Conservation (phyloP, 345 rosid genomes). For the Brassica cretica region DNA sequence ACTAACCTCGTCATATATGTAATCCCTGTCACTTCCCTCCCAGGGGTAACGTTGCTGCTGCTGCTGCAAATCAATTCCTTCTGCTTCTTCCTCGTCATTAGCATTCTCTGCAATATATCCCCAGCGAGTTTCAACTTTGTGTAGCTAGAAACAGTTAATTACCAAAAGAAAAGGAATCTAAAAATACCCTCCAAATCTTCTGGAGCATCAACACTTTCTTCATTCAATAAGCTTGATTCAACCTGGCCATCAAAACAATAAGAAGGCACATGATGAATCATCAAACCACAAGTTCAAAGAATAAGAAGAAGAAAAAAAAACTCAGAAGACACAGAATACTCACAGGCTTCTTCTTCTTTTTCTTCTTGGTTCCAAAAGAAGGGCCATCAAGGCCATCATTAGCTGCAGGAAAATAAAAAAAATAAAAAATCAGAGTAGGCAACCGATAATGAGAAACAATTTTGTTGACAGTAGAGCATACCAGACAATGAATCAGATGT, state of each 20-base stretch:
- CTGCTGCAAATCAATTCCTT: slow-evolving; percentile 17
- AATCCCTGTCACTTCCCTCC: slow-evolving; percentile 85
- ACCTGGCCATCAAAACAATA: slow-evolving; percentile 45
- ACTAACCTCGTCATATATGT: slow-evolving; percentile 70
- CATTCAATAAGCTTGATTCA: slow-evolving; percentile 54
- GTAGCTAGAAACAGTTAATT: neutral
- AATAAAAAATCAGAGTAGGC: slow-evolving; percentile 13
- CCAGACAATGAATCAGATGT: slow-evolving; percentile 60
- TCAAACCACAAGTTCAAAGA: neutral
- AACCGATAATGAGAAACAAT: neutral
- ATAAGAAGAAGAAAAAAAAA: neutral
- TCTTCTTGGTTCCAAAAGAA: slow-evolving; percentile 61
- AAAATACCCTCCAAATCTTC: slow-evolving; percentile 59
- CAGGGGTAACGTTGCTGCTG: slow-evolving; percentile 63
- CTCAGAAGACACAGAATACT: slow-evolving; percentile 25
- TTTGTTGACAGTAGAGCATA: neutral
- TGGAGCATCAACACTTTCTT: slow-evolving; percentile 52
- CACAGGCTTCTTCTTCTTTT: slow-evolving; percentile 54
- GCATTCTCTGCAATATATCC: slow-evolving; percentile 43
- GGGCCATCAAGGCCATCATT: slow-evolving; percentile 58
- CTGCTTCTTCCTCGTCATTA: slow-evolving; percentile 48
- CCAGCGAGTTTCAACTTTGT: neutral
- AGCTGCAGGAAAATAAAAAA: slow-evolving; percentile 42
- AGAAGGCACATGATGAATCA: neutral
- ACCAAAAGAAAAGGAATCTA: neutral